Percentiles rank a stretch among this genome's conserved stretches.
These are phyloP conservation scores for Microsporum ferrugineum DNA, from an alignment of 2,329 filamentous ascomycete genomes.

Conservation along the genomic window DNA sequence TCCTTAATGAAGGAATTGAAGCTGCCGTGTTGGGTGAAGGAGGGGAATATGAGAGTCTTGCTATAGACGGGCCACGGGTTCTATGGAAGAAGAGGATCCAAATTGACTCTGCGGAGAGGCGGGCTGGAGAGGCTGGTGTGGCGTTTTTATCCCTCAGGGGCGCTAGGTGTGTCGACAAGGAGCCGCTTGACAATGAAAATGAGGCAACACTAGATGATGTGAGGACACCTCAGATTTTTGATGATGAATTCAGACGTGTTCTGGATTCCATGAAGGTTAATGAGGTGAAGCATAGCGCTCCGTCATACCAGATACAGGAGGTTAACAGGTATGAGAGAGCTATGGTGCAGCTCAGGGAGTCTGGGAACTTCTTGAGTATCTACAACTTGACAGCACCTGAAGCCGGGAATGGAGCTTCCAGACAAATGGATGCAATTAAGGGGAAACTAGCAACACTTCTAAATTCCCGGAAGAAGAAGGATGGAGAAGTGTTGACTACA, in stretches of 20 bases:
- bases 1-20: slow-evolving; percentile 47
- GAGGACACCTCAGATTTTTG: slow-evolving; percentile 53
- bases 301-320: not conserved
- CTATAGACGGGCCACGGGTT: slow-evolving; percentile 61
- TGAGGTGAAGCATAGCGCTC: not conserved
- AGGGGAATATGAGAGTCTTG: slow-evolving; percentile 90
- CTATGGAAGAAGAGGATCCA: slow-evolving; percentile 63
- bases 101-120: slow-evolving; percentile 45
- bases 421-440: slow-evolving; percentile 31
- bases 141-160: slow-evolving; percentile 55
- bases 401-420: slow-evolving; percentile 28
- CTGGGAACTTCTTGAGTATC: slow-evolving; percentile 23
- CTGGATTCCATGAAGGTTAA: slow-evolving; percentile 19
- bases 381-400: slow-evolving; percentile 31
- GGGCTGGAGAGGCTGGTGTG: slow-evolving; percentile 63
- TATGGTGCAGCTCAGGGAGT: not conserved
- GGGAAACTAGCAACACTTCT: slow-evolving; percentile 17
- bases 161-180: slow-evolving; percentile 45
- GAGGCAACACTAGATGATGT: slow-evolving; percentile 17
- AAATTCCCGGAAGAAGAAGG: not conserved
- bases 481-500: slow-evolving; percentile 16
- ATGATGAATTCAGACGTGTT: slow-evolving; percentile 46
- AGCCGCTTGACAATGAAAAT: slow-evolving; percentile 12
- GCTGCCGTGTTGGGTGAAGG: slow-evolving; percentile 81
- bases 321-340: not conserved